A percentile compares a stretch with the other conserved stretches of the same genome.
Evolutionary conservation across 2,329 filamentous ascomycete species (phyloP).

Genomic region (Ophiostoma pallidulum): DNA sequence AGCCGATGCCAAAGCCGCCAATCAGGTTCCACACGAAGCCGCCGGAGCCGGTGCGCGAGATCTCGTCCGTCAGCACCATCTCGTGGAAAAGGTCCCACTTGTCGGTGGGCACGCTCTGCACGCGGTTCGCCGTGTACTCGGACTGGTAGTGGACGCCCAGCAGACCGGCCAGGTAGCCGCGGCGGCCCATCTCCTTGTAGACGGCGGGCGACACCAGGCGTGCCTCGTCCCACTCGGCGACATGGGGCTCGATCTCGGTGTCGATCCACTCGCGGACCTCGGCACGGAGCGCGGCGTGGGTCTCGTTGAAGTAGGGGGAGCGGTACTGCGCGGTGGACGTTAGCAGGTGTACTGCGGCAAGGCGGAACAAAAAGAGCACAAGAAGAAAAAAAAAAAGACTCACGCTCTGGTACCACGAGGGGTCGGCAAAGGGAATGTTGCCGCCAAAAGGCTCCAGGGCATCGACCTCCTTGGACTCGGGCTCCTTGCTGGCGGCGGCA

Average conservation of each 20-base stretch:
- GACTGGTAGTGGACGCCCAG: conserved; percentile 75
- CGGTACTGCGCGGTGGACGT: conserved; percentile 55
- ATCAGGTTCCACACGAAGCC: conserved; percentile 96
- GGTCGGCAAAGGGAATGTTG: conserved; percentile 84
- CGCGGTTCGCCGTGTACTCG: conserved; percentile 59
- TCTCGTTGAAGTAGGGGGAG: conserved; percentile 93
- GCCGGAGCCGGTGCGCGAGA: conserved; percentile 79
- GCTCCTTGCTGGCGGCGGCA: conserved; percentile 21
- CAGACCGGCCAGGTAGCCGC: conserved; percentile 87
- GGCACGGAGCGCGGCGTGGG: conserved; percentile 79
- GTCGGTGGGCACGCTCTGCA: conserved; percentile 72
- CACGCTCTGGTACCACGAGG: conserved; percentile 89
- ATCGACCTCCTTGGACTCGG: conserved; percentile 32
- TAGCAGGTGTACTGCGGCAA: too few relatives aligned
- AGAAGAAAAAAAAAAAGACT: conserved; percentile 26
- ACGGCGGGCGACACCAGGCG: conserved; percentile 80
- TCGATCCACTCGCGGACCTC: conserved; percentile 93
- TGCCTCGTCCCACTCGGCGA: conserved; percentile 94
- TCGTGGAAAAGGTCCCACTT: conserved; percentile 99
- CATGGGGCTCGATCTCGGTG: conserved; percentile 76
- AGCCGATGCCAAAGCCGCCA: conserved; percentile 92
- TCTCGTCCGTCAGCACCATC: conserved; percentile 87
- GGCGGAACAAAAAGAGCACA: not conserved
- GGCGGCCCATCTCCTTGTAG: conserved; percentile 91
- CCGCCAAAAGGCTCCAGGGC: conserved; percentile 77